Evolutionary conservation across 208 protist genomes (phyloP).

Genomic region (Endotrypanum monterogeii): DNA sequence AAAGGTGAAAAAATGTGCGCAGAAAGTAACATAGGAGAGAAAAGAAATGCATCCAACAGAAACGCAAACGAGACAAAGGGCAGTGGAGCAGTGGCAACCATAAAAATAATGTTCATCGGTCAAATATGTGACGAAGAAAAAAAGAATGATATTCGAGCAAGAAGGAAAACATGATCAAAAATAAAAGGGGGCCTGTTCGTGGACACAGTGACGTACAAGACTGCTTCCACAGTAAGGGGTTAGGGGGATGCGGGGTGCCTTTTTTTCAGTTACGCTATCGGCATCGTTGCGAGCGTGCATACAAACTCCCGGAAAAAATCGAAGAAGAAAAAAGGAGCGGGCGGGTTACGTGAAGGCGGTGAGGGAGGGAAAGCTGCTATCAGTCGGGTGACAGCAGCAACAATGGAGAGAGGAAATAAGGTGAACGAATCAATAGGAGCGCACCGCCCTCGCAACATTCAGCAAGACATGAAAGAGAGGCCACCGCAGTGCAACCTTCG

Average conservation of each 20-base stretch:
- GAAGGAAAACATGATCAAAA: too few relatives aligned
- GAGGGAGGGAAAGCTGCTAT: too few relatives aligned
- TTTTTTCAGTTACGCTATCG: not conserved
- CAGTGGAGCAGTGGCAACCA: not conserved
- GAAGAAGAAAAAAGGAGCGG: slow-evolving; percentile 10
- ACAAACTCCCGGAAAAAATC: not conserved
- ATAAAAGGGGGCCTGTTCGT: too few relatives aligned
- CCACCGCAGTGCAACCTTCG: not conserved
- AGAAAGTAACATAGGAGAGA: not conserved
- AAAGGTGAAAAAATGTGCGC: not conserved
- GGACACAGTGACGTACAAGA: too few relatives aligned
- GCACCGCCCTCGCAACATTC: not conserved
- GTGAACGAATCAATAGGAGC: not conserved
- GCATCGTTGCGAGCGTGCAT: not conserved
- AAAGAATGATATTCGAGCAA: not conserved
- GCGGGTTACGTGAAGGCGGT: too few relatives aligned
- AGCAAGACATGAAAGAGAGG: not conserved
- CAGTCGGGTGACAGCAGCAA: too few relatives aligned
- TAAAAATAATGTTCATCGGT: not conserved
- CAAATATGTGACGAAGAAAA: not conserved
- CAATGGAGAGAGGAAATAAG: not conserved
- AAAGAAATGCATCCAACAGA: not conserved
- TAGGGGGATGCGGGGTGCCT: too few relatives aligned
- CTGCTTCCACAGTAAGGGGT: too few relatives aligned
- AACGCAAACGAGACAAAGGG: not conserved